Evolutionary conservation across 164 flowering plant genomes (phyloP), one percentile per base, ranked within the genome.

Genomic region (Saururus chinensis): DNA sequence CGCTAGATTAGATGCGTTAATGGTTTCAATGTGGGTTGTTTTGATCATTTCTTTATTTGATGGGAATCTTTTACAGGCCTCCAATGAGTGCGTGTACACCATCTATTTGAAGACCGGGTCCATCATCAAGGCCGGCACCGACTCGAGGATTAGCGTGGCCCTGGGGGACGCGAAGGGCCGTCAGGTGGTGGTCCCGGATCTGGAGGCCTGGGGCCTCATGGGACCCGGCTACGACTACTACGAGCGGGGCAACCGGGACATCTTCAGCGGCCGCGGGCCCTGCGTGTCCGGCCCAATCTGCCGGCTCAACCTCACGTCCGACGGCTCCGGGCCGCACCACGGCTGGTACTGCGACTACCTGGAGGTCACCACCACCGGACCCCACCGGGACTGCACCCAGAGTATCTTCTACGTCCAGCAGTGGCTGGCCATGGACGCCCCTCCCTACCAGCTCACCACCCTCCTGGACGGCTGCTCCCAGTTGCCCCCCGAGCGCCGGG

Each of bases 341-440:
- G 85, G 95, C 9, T 87, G 91, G 95, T 85, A 67, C 64, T 73
- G 78, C 24, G 75, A 84, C 13, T 85, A 81, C 61, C 64, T 87
- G 11, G 82, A 87, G 70, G 88, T 87, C 41, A 82, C 89, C 0
- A 51, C 80, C 23, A 76, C 95, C 8, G 90, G 90, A 20, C 78
- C 79, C 9, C 85, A 85, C 61, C 69, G 21, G 51, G 42, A 9
- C 0, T 87, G 88, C 49, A 56, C 62, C 41, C 73, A 85, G 66
- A 59, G 76, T 45, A 20, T 64, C 40, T 87, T 85, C 69, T 61
- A 77, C 20, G 84, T 87, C 8, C 71, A 80, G 8, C 88, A 70
- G 68, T 85, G 95, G 95, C 75, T 87, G 12, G 76, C 84, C 9
- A 35, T 19, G 0, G 84, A 83, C 51, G 79, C 74, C 4, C 64